Conservation (phyloP, 345 rosid species). For the Gynandropsis gynandra region DNA sequence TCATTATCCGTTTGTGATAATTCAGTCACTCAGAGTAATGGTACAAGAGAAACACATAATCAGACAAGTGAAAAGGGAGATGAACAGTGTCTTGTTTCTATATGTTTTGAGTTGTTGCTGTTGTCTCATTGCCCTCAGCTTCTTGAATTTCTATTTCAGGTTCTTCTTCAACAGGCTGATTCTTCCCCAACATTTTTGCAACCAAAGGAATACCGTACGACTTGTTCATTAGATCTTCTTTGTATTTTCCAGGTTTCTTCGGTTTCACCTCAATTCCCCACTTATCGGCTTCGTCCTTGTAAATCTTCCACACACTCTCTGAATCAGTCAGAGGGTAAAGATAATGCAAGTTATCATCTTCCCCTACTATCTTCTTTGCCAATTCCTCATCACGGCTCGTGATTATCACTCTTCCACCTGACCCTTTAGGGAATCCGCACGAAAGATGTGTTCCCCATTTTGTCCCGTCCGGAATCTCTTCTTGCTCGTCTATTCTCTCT, state of each 20-base stretch:
- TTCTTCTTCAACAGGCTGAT: constrained; percentile 16
- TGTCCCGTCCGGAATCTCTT: not conserved
- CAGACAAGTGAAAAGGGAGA: too few relatives aligned
- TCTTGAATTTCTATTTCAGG: too few relatives aligned
- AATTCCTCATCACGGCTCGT: constrained; percentile 33
- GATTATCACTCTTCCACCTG: constrained; percentile 44
- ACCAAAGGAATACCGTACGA: constrained; percentile 42
- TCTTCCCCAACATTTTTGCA: constrained; percentile 30
- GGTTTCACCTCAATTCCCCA: not conserved
- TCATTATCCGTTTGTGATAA: too few relatives aligned
- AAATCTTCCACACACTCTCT: constrained; percentile 32
- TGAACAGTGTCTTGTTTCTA: too few relatives aligned
- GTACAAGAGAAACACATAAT: too few relatives aligned
- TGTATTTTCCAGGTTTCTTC: constrained; percentile 15
- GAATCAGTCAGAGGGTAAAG: constrained; percentile 25
- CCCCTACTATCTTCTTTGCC: constrained; percentile 39
- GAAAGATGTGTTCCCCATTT: constrained; percentile 27
- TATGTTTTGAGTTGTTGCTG: too few relatives aligned
- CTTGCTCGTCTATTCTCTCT: constrained; percentile 16
- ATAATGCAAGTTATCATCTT: constrained; percentile 29
- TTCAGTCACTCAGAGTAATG: too few relatives aligned
- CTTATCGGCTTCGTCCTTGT: constrained; percentile 15
- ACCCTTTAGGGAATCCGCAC: constrained; percentile 44
- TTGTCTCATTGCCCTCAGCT: too few relatives aligned
- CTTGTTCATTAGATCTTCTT: constrained; percentile 30